Evolutionary conservation across 2,329 filamentous ascomycete genomes (phyloP), one percentile per base, ranked within the genome.

Genomic region (Ceratocystiopsis sp.): DNA sequence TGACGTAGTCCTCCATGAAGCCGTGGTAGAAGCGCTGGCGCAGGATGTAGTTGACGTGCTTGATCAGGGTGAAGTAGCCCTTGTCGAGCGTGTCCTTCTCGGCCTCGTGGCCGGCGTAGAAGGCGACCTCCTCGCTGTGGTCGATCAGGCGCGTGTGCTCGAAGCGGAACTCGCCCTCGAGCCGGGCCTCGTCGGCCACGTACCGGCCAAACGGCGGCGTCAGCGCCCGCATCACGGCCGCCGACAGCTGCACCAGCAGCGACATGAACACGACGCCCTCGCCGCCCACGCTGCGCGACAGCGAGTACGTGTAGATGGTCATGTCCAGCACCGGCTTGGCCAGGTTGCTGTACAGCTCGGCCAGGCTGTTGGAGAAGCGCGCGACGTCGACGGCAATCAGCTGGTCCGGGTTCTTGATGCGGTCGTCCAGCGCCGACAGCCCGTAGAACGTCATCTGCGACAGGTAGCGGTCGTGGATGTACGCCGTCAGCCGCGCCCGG

Each of bases 1-100:
- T 94, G 45, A 96, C 85, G 61, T 95, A 98, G 60, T 98, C 91
- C 59, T 98, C 91, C 89, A 96, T 95, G 55, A 98, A 80, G n/a
- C 87, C 89, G 59, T 98, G 89, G 60, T 96, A 96, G 59, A 98
- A 83, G 40, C 91, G 76, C 48, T 84, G 72, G 35, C 87, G 74
- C 48, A 98, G 64, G 50, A 96, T 95, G 55, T 93, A 80, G 61
- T 98, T 98, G 57, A 98, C 89, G 62, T 98, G 91, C 63, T 95
- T 96, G 66, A 98, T 98, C 35, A 98, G 70, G 2, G 91, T 98
- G 57, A 98, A 98, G 61, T 98, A 98, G 15, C 91, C 89, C 64
- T 96, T 96, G 62, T 98, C 91, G 42, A 98, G 68, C 0, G 83
- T 93, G 58, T 96, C 85, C 59, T 96, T 96, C 61, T 98, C 91